A percentile compares a stretch with the other conserved stretches of the same genome.
Conservation (phyloP, 2,329 filamentous ascomycete species). For the Colletotrichum sojae region DNA sequence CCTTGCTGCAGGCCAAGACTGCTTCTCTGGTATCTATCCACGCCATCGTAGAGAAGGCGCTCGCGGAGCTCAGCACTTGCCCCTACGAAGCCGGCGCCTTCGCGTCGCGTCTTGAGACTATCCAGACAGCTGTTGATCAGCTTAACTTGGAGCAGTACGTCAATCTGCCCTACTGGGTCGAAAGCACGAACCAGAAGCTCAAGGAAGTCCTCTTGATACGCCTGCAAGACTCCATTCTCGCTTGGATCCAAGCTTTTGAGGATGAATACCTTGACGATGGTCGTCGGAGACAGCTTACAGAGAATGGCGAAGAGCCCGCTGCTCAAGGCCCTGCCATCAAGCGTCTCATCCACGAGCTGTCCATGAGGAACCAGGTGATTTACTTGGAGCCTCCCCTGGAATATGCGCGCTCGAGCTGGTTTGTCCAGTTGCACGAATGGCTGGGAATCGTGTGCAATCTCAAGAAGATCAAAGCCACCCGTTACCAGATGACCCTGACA, state of each 20-base stretch:
- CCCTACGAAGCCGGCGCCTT: slow-evolving; percentile 87
- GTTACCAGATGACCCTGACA: slow-evolving; percentile 91
- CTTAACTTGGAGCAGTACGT: slow-evolving; percentile 96
- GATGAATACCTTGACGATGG: slow-evolving; percentile 69
- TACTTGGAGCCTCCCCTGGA: slow-evolving; percentile 95
- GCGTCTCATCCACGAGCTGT: slow-evolving; percentile 88
- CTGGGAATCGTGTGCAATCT: slow-evolving; percentile 92
- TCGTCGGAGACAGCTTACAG: slow-evolving; percentile 64
- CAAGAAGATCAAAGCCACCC: slow-evolving; percentile 92
- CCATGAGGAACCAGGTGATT: slow-evolving; percentile 98
- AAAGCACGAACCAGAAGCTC: slow-evolving; percentile 87
- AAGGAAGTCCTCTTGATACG: slow-evolving; percentile 85
- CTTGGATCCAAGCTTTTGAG: slow-evolving; percentile 91
- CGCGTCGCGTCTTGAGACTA: slow-evolving; percentile 82
- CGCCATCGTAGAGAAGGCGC: slow-evolving; percentile 83
- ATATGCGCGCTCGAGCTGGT: slow-evolving; percentile 93
- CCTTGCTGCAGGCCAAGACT: slow-evolving; percentile 90
- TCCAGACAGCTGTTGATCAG: slow-evolving; percentile 95
- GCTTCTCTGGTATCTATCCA: slow-evolving; percentile 84
- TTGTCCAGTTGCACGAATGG: slow-evolving; percentile 93
- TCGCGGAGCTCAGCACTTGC: slow-evolving; percentile 87
- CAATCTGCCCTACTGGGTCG: slow-evolving; percentile 92
- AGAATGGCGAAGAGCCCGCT: slow-evolving; percentile 59
- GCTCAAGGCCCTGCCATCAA: slow-evolving; percentile 76
- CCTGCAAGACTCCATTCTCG: slow-evolving; percentile 84